Conservation (phyloP, 106 monocot genomes). For the Acanthochlamys bracteata region DNA sequence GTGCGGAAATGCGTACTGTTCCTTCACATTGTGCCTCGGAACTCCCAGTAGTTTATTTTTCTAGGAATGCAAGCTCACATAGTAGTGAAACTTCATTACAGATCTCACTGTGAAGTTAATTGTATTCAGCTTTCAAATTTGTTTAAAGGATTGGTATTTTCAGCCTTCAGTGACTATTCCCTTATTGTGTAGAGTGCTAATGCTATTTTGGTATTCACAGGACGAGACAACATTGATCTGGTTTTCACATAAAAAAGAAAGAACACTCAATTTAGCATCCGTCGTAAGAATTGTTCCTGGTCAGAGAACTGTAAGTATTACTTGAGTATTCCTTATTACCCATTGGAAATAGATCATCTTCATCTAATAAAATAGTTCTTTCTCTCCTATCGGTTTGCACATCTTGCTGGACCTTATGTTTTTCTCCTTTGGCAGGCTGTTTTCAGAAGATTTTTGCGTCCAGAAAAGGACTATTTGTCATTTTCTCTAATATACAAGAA, state of each 20-base stretch:
- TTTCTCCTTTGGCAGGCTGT: no score
- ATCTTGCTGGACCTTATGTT: no score
- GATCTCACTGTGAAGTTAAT: no score
- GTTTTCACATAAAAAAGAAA: slow-evolving; percentile 40
- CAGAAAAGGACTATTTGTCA: slow-evolving; percentile 50
- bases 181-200: background rate
- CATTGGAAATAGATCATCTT: background rate
- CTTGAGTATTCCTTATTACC: background rate
- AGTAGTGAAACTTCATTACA: no score
- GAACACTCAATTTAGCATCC: slow-evolving; percentile 30
- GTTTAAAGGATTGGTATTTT: background rate
- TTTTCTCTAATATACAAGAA: slow-evolving; percentile 66
- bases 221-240: slow-evolving; percentile 57
- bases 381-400: no score
- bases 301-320: slow-evolving; percentile 58
- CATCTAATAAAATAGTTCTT: background rate
- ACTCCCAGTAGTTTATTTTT: no score
- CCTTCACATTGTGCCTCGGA: no score
- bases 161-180: background rate
- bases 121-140: no score
- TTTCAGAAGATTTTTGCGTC: slow-evolving; percentile 65
- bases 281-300: slow-evolving; percentile 53
- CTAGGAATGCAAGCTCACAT: no score
- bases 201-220: slow-evolving; percentile 10
- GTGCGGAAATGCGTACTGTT: no score